Evolutionary conservation across 148 eudicot species (phyloP), one percentile per base, ranked within the genome.

Genomic region (Cornus suecica): DNA sequence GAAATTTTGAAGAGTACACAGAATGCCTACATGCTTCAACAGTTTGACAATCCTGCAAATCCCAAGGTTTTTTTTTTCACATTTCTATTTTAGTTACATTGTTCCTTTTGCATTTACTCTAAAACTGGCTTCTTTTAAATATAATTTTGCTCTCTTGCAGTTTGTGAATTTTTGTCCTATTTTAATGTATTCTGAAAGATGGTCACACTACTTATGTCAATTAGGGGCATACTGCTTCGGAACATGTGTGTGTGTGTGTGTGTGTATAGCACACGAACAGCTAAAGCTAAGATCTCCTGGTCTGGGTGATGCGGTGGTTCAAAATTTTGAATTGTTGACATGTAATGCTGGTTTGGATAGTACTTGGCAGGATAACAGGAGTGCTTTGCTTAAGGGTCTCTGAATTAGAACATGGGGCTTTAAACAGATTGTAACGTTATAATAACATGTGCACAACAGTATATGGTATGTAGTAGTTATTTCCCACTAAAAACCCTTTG

Each of bases 11-110:
- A 73, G 71, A 88, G 75, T 60, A 93, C 92, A 66, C 97, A 93
- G 23, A 75, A 91, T 79, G 86, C 99, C 26, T 96, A 90, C 88
- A 93, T 96, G 92, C 98, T 89, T 83, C 97, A 93, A 79, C 99
- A 96, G 71, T 96, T 96, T 83, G 98, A 96, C 81, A 96, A 96
- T 76, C 94, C 99, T 61, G 99, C 99, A 48, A 96, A 96, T 83
- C 99, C 99, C 37, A 90, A 96, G 98, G 99, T 94, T 60, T 61
- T 75, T 60, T 61, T 75, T 75, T 5, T 48, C 54, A 13, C 54
- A 13, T 11, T 48, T 48, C 20, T 16, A 48, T 48, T 16, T 16
- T 16, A 11, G 3, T 37, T 48, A 48, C 54, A 4, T 48, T 14
- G 54, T 31, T 72, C 20, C 54, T 27, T 8, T 9, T 26, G 28